phyloP scores from a whole-genome alignment of 2,329 filamentous ascomycete genomes.

The Xylariales sp. region DNA sequence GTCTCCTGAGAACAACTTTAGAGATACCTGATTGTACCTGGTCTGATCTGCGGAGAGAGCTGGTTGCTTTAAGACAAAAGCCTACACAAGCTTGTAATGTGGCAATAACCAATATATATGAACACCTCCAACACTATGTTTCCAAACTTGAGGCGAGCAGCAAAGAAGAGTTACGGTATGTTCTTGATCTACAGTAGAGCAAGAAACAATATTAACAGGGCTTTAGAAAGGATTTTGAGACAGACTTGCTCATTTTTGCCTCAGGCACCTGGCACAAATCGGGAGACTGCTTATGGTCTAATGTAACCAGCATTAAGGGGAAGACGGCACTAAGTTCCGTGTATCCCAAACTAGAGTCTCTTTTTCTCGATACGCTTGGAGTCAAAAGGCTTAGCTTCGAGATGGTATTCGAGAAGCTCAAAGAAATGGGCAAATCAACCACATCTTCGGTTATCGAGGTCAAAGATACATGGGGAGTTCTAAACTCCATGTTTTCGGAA shows the following conservation, averaged over 20 bases:
- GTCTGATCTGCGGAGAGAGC: not conserved
- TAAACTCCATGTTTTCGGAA: constrained; percentile 26
- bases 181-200: not conserved
- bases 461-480: not conserved
- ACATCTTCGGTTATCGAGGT: not conserved
- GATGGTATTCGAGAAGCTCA: constrained; percentile 28
- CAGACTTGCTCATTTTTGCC: constrained; percentile 10
- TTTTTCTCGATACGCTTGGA: constrained; percentile 25
- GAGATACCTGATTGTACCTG: not conserved
- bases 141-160: not conserved
- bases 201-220: too few relatives aligned
- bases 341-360: constrained; percentile 21
- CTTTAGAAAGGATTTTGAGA: constrained; percentile 10
- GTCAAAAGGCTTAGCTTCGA: constrained; percentile 21
- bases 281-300: constrained; percentile 29
- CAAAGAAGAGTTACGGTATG: not conserved
- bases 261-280: constrained; percentile 20
- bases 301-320: constrained; percentile 20
- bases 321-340: constrained; percentile 19
- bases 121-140: not conserved
- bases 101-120: not conserved
- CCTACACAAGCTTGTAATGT: too few relatives aligned
- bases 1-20: not conserved
- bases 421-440: constrained; percentile 7
- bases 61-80: not conserved